Base-by-base conservation (phyloP, 345 rosid species). In the Salix udensis region DNA sequence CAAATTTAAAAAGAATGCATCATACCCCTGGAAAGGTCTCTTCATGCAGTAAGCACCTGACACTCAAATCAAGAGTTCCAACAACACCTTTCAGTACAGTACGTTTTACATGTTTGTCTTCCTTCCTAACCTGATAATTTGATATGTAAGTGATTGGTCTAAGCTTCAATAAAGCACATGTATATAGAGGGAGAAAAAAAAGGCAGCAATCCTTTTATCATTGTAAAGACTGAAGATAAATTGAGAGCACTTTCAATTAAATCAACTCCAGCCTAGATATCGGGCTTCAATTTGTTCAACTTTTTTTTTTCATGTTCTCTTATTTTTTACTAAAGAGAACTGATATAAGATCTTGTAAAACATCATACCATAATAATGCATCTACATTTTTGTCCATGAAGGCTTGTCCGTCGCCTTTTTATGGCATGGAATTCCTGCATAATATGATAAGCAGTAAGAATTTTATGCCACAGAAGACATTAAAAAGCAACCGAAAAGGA, bases 21-120 rank as follows among this genome's bases (percentile, higher is more conserved):
- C 4, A 40, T 82, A 92, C 97, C 96, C 91, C 97, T 14, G 98
- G 98, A 83, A 90, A 90, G 46, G 89, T 91, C 88, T 92, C 97
- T 78, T 95, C 97, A 19, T 83, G 90, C 78, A 88, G 71, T 76
- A 90, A 87, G 82, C 81, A 75, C 8, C 87, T 85, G 65, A 92
- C 79, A 80, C 90, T 91, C 81, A 90, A 82, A 83, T 92, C 97
- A 65, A 94, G 98, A 60, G 98, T 94, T 76, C 94, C 98, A 44
- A 90, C 97, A 12, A 92, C 91, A 86, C 97, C 91, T 85, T 88
- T 94, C 75, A 90, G 80, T 52, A 90, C 88, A 0, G 89, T 87
- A 65, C 86, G 89, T 73, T 90, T 92, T 61, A 87, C 86, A 36
- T 82, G 84, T 68, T 37, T 77, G 52, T 85, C 91, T 74, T 89